phyloP scores from a whole-genome alignment of 768 basidiomycete species.

The Trametes cingulata region DNA sequence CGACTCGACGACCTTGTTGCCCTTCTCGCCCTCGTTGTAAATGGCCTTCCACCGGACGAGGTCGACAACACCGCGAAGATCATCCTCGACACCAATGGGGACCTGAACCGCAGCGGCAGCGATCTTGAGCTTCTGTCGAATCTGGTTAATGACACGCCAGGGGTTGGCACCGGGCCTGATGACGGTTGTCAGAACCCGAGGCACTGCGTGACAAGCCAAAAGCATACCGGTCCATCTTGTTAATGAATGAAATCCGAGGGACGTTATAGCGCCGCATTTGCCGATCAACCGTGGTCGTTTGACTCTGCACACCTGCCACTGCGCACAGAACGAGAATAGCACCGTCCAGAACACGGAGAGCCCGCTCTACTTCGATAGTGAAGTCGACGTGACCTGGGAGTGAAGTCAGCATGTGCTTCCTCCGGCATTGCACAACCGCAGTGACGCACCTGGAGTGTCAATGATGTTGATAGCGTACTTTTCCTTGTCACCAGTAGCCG shows the following conservation, averaged over 20 bases:
- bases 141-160: slow-evolving; percentile 91
- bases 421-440: not conserved
- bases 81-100: slow-evolving; percentile 88
- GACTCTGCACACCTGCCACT: slow-evolving; percentile 96
- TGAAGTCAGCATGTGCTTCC: not conserved
- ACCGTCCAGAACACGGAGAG: slow-evolving; percentile 93
- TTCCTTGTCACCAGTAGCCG: slow-evolving; percentile 60
- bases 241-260: slow-evolving; percentile 93
- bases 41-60: slow-evolving; percentile 92
- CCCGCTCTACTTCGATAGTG: slow-evolving; percentile 98
- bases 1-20: slow-evolving; percentile 74
- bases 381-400: slow-evolving; percentile 93
- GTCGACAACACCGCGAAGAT: slow-evolving; percentile 90
- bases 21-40: slow-evolving; percentile 93
- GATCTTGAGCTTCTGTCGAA: slow-evolving; percentile 88
- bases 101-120: slow-evolving; percentile 94
- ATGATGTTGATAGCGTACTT: slow-evolving; percentile 97
- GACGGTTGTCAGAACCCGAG: too few relatives aligned
- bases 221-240: slow-evolving; percentile 93
- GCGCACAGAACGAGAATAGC: slow-evolving; percentile 96
- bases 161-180: slow-evolving; percentile 93
- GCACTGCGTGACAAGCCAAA: not conserved
- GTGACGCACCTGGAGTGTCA: slow-evolving; percentile 83
- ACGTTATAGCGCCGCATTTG: slow-evolving; percentile 98
- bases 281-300: slow-evolving; percentile 98